Base-by-base conservation (phyloP, 768 basidiomycete species). In the Naematelia aurantialba region DNA sequence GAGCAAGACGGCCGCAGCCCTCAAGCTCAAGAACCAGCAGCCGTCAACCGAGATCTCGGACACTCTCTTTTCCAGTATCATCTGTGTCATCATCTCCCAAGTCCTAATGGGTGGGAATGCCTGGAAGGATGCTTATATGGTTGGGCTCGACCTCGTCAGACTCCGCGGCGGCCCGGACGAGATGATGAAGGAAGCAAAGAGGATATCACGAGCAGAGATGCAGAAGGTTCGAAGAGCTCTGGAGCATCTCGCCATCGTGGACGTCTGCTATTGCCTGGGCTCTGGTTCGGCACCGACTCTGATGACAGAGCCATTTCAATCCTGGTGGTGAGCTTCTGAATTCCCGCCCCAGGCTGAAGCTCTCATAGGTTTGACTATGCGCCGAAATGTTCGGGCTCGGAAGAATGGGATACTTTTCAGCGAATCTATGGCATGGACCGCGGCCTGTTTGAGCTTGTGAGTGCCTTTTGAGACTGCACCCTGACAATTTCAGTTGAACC, bases 281-380 rank as follows among this genome's bases (percentile, higher is more conserved):
- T 44, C 61, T 4, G 61, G 61, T 22, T 10, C 52, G 11, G 25
- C 44, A 42, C 61, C 61, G 45, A 44, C 21, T 14, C 17, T 62
- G 17, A 24, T 62, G 26, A 27, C 45, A 5, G 58, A 62, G 42
- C 52, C 57, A 25, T 62, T 62, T 47, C 45, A 53, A 19, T 56
- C 61, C 22, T 62, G 61, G 61, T 62, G 61, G 61, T 62, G 57
- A 54, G 61, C 58, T n/a, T 22, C 26, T 3, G 4, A 19, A 14
- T 22, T 55, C 31, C n/a, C n/a, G n/a, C 8, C 27, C 29, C 12
- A 24, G 44, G 13, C 54, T 21, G 29, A 11, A 44, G 54, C 5
- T 51, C 13, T 5, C n/a, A 14, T 21, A 62, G 61, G 61, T 62
- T 58, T 50, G 61, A 62, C 34, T 62, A 46, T 22, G 52, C 52